Conservation (phyloP, 2,329 filamentous ascomycete genomes). For the Sarocladiaceae sp. region DNA sequence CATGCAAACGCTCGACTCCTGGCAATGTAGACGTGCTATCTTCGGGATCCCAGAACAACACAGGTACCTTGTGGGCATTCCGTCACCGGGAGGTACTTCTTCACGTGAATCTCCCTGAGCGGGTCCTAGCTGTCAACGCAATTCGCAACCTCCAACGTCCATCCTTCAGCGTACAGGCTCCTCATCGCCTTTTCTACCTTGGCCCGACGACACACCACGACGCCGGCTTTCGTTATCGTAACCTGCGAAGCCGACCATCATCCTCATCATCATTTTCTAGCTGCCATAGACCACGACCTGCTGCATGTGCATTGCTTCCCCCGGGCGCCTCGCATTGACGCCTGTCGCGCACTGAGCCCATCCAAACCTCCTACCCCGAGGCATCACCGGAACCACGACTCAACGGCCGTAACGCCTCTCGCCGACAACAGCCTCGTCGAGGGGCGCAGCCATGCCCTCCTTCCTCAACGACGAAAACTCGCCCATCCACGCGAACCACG, state of each 20-base stretch:
- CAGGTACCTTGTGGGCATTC: background rate
- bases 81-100: background rate
- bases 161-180: background rate
- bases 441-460: conserved; percentile 9
- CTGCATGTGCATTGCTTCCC: background rate
- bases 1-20: background rate
- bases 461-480: conserved; percentile 9
- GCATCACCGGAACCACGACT: background rate
- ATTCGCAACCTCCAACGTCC: conserved; percentile 7
- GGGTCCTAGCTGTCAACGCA: conserved; percentile 9
- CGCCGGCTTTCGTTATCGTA: background rate
- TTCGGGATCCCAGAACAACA: background rate
- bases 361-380: background rate
- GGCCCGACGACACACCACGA: conserved; percentile 2
- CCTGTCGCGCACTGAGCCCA: background rate
- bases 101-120: conserved; percentile 10
- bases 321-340: background rate
- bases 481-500: conserved; percentile 48
- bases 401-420: background rate
- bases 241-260: background rate
- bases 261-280: conserved; percentile 1
- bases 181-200: conserved; percentile 1
- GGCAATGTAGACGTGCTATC: background rate
- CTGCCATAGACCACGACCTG: background rate
- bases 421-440: conserved; percentile 9